Evolutionary conservation across 441 rosid species (phyloP), one percentile per base, ranked within the genome.

Genomic region (Omphalea diandra): DNA sequence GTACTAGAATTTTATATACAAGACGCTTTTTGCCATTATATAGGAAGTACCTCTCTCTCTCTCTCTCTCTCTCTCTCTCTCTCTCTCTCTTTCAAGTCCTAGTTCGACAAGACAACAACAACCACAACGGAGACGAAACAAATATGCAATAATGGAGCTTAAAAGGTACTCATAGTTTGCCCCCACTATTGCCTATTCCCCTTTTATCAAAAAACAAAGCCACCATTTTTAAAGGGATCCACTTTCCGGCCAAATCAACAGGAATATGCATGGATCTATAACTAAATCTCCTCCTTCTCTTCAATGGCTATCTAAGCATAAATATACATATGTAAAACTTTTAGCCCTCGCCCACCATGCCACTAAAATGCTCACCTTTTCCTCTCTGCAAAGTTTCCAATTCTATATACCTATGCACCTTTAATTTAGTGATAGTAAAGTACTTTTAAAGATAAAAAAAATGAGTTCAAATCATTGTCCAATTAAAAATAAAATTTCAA

Each of bases 191-290:
- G 20, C 44, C 61, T 31, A n/a, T 57, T 67, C 32, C 76, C 70
- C 41, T 76, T 77, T 66, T 27, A 22, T 59, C 53, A n/a, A 8
- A 73, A 77, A 57, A 71, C 33, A 84, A 79, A 69, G 59, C 18
- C 56, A 55, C 80, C 76, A 79, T 76, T 79, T 78, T 76, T 20
- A 78, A 80, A 77, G 83, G 68, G 49, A 57, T 65, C 70, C 73
- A 55, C 77, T 74, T 82, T 76, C 66, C 57, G 67, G n/a, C n/a
- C n/a, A 46, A 73, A 69, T 74, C 75, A 65, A 80, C 67, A 78
- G 70, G 91, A 85, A 91, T 88, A 86, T 92, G 89, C 94, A 92
- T 80, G 87, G 79, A 86, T 91, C 83, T 79, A n/a, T n/a, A n/a
- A n/a, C n/a, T n/a, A n/a, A n/a, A n/a, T 83, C 74, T 76, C 77